Conservation (phyloP, 2,329 filamentous ascomycete species). For the Sclerotinia glacialis region DNA sequence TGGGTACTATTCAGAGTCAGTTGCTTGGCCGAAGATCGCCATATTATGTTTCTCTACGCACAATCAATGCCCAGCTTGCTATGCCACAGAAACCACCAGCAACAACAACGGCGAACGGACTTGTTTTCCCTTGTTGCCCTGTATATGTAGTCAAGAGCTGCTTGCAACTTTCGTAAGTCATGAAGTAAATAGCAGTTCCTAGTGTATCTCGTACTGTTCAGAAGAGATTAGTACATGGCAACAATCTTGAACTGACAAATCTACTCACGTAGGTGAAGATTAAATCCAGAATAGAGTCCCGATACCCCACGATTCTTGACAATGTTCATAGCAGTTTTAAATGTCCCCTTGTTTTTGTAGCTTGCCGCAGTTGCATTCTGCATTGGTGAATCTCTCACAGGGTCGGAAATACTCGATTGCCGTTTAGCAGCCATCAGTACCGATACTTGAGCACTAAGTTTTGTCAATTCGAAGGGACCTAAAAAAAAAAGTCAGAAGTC, state of each 20-base stretch:
- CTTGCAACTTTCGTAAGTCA: conserved; percentile 84
- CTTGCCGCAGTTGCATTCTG: conserved; percentile 49
- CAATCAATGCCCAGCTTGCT: conserved; percentile 67
- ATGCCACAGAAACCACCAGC: conserved; percentile 80
- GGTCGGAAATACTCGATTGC: conserved; percentile 41
- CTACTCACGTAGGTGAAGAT: conserved; percentile 69
- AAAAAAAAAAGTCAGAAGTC: conserved; percentile 23
- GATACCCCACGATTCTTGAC: conserved; percentile 68
- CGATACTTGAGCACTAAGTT: conserved; percentile 81
- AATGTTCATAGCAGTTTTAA: conserved; percentile 73
- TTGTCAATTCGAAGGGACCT: conserved; percentile 86
- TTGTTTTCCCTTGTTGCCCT: conserved; percentile 69
- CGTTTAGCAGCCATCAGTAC: conserved; percentile 66
- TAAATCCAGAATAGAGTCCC: conserved; percentile 78
- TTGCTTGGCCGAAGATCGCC: not conserved
- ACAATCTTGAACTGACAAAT: not conserved
- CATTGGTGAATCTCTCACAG: conserved; percentile 30
- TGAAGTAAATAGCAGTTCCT: conserved; percentile 82
- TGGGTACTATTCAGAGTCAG: conserved; percentile 42
- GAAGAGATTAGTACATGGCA: conserved; percentile 20
- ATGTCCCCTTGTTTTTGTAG: conserved; percentile 75
- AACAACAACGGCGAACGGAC: conserved; percentile 72
- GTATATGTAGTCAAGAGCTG: conserved; percentile 74
- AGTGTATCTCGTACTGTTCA: conserved; percentile 72
- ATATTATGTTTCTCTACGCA: not conserved